Conservation (phyloP, 2,329 filamentous ascomycete genomes). For the Pezicula rhizophila region DNA sequence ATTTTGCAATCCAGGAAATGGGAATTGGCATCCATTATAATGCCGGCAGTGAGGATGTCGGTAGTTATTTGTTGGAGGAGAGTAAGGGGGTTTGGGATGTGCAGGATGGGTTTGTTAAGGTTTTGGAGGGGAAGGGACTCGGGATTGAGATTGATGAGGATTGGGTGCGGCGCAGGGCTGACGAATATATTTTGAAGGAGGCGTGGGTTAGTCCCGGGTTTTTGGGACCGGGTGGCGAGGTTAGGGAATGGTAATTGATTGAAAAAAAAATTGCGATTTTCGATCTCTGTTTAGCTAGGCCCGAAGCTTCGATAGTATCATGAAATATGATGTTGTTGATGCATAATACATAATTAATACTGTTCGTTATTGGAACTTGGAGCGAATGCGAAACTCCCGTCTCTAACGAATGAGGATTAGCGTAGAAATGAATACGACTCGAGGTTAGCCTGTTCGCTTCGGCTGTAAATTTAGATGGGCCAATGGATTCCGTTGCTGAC, state of each 20-base stretch:
- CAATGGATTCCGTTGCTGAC: too few relatives aligned
- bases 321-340: too few relatives aligned
- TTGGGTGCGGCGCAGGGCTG: conserved; percentile 42
- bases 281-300: too few relatives aligned
- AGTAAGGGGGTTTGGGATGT: conserved; percentile 61
- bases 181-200: conserved; percentile 49
- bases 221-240: conserved; percentile 58
- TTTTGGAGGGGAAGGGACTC: conserved; percentile 54
- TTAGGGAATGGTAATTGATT: conserved; percentile 58
- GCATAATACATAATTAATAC: too few relatives aligned
- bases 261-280: too few relatives aligned
- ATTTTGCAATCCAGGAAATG: conserved; percentile 75
- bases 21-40: conserved; percentile 77
- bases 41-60: conserved; percentile 56
- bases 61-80: conserved; percentile 50
- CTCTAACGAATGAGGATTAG: too few relatives aligned
- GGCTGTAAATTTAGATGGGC: too few relatives aligned
- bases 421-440: too few relatives aligned
- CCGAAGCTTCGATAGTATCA: too few relatives aligned
- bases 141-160: conserved; percentile 70
- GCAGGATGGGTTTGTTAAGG: conserved; percentile 57
- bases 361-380: too few relatives aligned
- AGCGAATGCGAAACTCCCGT: too few relatives aligned
- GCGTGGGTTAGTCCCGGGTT: conserved; percentile 65
- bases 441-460: too few relatives aligned